Base-by-base conservation (phyloP, 257 asterid genomes). In the Jasminum sambac region DNA sequence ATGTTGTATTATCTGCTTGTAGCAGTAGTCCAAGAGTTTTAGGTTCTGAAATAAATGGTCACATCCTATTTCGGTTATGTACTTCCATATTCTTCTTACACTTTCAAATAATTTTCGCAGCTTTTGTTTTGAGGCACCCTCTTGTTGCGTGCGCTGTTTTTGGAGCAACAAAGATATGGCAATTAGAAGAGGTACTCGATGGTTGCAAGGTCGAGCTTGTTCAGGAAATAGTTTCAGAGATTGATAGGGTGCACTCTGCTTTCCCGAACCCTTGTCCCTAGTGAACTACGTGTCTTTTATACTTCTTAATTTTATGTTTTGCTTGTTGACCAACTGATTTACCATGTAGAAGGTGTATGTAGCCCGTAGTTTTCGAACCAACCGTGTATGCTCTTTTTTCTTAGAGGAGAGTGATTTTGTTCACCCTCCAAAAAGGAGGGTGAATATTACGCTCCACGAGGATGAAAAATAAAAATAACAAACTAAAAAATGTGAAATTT, bases 161-260 rank as follows among this genome's bases (percentile, higher is more conserved):
- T 72, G 98, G 95, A 79, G 94, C 92, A 23, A 93, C 97, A 14
- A 88, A 88, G 86, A 71, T 81, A 44, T 88, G 96, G 89, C 97
- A 93, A 79, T 84, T 92, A 69, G 72, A 83, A 78, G 95, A 90
- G 80, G 85, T 84, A 71, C 79, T 90, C 30, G 48, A 72, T 55
- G 90, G 92, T 37, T 87, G 95, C 77, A 76, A 46, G 11, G 74
- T 88, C 73, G 78, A 87, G 77, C 91, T 90, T 23, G 58, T 78
- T 72, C 91, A 87, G 5, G 87, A 81, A 68, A 80, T 88, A 13
- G 70, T 87, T 66, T 81, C 84, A 42, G 95, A 87, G 64, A 84
- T 92, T 21, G 62, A 88, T 67, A 24, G 75, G 84, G 89, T 84
- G 63, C 96, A 90, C 78, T 79, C 88, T 16, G 73, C 77, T 55